phyloP scores from a whole-genome alignment of 768 basidiomycete species.

The Myochromella boudieri region DNA sequence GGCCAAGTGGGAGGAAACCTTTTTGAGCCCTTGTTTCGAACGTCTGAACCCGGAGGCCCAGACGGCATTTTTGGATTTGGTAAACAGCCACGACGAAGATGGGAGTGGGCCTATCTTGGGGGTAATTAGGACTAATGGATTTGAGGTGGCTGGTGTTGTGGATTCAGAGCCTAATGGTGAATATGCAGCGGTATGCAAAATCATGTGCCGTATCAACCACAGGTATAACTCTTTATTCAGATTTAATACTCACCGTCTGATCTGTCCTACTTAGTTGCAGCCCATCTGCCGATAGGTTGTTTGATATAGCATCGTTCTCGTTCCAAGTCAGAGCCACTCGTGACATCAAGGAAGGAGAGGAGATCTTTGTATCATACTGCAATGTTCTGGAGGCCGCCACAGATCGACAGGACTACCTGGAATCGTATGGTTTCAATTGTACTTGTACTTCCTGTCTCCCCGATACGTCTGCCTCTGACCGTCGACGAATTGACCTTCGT shows the following conservation, averaged over 20 bases:
- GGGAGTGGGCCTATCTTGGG: slow-evolving; percentile 33
- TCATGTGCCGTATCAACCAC: slow-evolving; percentile 36
- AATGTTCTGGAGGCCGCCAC: slow-evolving; percentile 16
- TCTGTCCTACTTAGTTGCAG: slow-evolving; percentile 23
- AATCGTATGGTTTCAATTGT: slow-evolving; percentile 28
- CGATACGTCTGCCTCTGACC: slow-evolving; percentile 22
- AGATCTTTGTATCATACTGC: slow-evolving; percentile 30
- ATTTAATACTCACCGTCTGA: not conserved
- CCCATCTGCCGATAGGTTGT: slow-evolving; percentile 25
- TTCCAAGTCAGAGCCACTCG: slow-evolving; percentile 25
- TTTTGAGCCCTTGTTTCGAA: slow-evolving; percentile 20
- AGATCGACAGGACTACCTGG: slow-evolving; percentile 24
- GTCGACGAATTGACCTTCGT: slow-evolving; percentile 17
- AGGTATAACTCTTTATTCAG: slow-evolving; percentile 23
- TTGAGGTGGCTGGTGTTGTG: slow-evolving; percentile 19
- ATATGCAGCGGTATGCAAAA: slow-evolving; percentile 27
- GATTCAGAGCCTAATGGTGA: slow-evolving; percentile 18
- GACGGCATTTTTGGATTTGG: slow-evolving; percentile 28
- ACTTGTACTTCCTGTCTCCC: slow-evolving; percentile 22
- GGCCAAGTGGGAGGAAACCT: slow-evolving; percentile 18
- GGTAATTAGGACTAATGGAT: slow-evolving; percentile 33
- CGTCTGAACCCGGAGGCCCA: slow-evolving; percentile 25
- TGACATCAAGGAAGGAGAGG: slow-evolving; percentile 28
- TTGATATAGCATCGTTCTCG: slow-evolving; percentile 30
- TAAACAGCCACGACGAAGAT: slow-evolving; percentile 30